Evolutionary conservation across 83 land plant genomes (phyloP), one percentile per base, ranked within the genome.

Genomic region (Thuja plicata): DNA sequence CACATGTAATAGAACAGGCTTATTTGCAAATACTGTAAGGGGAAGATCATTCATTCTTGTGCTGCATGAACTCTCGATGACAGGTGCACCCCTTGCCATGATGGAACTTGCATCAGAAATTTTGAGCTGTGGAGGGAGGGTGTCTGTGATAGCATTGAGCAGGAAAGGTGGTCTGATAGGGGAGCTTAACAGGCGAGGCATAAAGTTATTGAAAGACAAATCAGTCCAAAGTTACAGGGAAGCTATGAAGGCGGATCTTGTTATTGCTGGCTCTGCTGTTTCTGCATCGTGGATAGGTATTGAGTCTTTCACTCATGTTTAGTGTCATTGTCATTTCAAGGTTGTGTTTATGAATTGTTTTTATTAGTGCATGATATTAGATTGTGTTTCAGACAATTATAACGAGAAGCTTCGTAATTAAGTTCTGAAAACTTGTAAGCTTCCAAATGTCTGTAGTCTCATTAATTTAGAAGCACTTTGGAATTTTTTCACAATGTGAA

Each of bases 31-130:
- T 6, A 82, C 91, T 79, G 99, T 95, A 86, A 94, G 93, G 89
- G 95, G 96, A 48, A 91, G 95, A 87, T 90, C 83, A 55, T 92
- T 98, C 88, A 90, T 97, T 79, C 87, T 98, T 86, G 92, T 98
- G 54, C 91, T 98, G 87, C 99, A 98, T 91, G 99, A 98, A 91
- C 94, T 98, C 12, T 98, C 99, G 12, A 94, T 98, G 98, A 98
- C 99, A 41, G 99, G 99, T 4, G 97, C 97, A 52, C 99, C 99
- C 11, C 89, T 98, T 35, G 95, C 99, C 13, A 97, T 98, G 99
- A 90, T 98, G 95, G 99, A 98, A 90, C 87, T 98, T 87, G 99
- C 95, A 45, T 90, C 91, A 19, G 97, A 98, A 90, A 89, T 97
- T 88, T 88, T 94, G 90, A 94, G 96, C 82, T 98, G 99, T 91